These are phyloP conservation scores for Neoconidiobolus thromboides DNA, from an alignment of 371 early-diverging fungal genomes.

Conservation along the genomic window DNA sequence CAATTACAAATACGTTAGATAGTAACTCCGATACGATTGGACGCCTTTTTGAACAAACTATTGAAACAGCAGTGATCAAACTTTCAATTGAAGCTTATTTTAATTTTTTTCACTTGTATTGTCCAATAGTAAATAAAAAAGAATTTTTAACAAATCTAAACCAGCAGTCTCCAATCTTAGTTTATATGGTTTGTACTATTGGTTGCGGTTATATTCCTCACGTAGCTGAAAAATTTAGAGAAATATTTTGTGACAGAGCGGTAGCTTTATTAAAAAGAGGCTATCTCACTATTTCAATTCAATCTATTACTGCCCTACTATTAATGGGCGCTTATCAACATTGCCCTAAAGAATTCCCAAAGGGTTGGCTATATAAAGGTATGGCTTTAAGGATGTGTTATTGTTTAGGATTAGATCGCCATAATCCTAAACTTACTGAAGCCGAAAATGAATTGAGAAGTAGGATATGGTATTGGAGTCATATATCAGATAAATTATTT, in stretches of 20 bases:
- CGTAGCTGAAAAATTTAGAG: background rate
- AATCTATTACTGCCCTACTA: background rate
- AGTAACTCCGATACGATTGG: background rate
- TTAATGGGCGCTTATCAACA: conserved; percentile 1
- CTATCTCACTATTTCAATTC: background rate
- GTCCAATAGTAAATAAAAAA: background rate
- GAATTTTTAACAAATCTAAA: background rate
- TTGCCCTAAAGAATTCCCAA: background rate
- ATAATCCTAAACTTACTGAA: background rate
- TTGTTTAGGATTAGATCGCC: conserved; percentile 1
- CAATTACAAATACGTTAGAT: too few species aligned
- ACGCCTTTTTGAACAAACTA: background rate
- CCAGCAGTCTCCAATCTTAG: background rate
- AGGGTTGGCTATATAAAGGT: background rate
- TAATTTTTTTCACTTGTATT: background rate
- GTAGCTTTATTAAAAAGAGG: background rate
- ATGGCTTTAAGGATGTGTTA: conserved; percentile 1
- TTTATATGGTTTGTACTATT: conserved; percentile 5
- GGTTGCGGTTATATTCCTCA: background rate
- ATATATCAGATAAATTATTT: conserved; percentile 2
- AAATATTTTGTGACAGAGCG: background rate
- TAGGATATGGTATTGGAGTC: conserved; percentile 1
- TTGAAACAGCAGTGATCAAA: background rate
- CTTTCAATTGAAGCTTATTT: conserved; percentile 8
- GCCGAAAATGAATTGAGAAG: background rate